phyloP scores from a whole-genome alignment of 1,284 basidiomycete species.

The Ustilago lituana region DNA sequence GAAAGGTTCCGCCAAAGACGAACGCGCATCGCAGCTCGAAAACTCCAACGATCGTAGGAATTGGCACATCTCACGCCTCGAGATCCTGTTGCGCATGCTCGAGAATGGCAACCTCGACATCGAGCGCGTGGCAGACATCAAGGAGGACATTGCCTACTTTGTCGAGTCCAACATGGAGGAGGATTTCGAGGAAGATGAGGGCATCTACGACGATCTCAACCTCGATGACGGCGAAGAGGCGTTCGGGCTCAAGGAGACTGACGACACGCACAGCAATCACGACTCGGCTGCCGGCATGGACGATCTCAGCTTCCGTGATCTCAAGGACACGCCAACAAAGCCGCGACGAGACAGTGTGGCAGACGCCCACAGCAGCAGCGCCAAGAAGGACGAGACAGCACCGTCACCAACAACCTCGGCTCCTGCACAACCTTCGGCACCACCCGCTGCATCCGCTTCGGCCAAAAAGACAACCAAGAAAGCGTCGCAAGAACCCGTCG shows the following conservation, averaged over 20 bases:
- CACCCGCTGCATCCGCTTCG: slow-evolving; percentile 19
- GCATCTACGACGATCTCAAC: slow-evolving; percentile 97
- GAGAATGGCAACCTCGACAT: slow-evolving; percentile 90
- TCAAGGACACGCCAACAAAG: slow-evolving; percentile 43
- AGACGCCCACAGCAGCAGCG: slow-evolving; percentile 70
- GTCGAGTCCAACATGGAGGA: slow-evolving; percentile 96
- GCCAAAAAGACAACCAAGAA: slow-evolving; percentile 53
- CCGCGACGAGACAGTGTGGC: slow-evolving; percentile 38
- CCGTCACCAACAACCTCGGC: slow-evolving; percentile 16
- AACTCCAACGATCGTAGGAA: slow-evolving; percentile 89
- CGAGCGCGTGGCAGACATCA: slow-evolving; percentile 82
- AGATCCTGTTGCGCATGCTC: slow-evolving; percentile 89
- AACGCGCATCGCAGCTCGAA: slow-evolving; percentile 84
- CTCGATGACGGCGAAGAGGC: slow-evolving; percentile 87
- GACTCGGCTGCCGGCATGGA: slow-evolving; percentile 70
- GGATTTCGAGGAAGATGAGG: slow-evolving; percentile 96
- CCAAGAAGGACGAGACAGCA: slow-evolving; percentile 42
- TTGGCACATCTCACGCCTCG: slow-evolving; percentile 93
- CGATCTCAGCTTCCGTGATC: slow-evolving; percentile 41
- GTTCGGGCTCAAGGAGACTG: slow-evolving; percentile 71
- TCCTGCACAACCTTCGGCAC: slow-evolving; percentile 13
- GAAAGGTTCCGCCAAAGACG: slow-evolving; percentile 74
- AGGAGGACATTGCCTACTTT: slow-evolving; percentile 96
- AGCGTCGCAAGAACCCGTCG: slow-evolving; percentile 42
- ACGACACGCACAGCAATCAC: slow-evolving; percentile 72